Evolutionary conservation across 1,284 basidiomycete genomes (phyloP).

Genomic region (Pseudozyma hubeiensis): DNA sequence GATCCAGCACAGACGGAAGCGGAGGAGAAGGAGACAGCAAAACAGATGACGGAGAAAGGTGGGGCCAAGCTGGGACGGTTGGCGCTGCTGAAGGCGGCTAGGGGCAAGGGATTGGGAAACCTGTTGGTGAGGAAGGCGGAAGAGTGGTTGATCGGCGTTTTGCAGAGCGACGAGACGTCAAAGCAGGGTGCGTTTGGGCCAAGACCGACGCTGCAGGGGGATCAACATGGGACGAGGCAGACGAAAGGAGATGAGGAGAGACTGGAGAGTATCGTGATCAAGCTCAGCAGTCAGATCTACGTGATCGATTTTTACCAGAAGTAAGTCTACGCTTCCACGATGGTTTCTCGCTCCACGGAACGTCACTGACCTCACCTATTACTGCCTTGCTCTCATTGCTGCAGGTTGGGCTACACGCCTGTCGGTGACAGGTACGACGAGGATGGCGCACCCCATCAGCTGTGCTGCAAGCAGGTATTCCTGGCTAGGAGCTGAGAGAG

Average conservation of each 20-base stretch:
- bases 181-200: conserved; percentile 41
- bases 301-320: conserved; percentile 41
- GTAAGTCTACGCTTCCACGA: conserved; percentile 16
- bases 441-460: conserved; percentile 46
- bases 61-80: conserved; percentile 47
- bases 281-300: conserved; percentile 51
- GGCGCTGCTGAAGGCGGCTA: conserved; percentile 38
- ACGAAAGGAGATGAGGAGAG: conserved; percentile 2
- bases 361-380: neutral
- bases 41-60: conserved; percentile 17
- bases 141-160: conserved; percentile 18
- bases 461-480: conserved; percentile 43
- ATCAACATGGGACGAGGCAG: neutral
- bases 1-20: conserved; percentile 32
- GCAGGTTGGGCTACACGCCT: conserved; percentile 36
- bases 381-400: neutral
- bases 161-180: conserved; percentile 14
- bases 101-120: conserved; percentile 43
- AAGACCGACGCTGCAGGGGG: conserved; percentile 7
- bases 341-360: too few relatives aligned
- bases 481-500: conserved; percentile 16
- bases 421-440: conserved; percentile 46
- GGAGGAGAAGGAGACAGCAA: conserved; percentile 29
- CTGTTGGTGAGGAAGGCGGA: conserved; percentile 36
- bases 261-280: conserved; percentile 46